Conservation (phyloP, 495 filamentous ascomycete genomes). For the Aspergillus cristatus region DNA sequence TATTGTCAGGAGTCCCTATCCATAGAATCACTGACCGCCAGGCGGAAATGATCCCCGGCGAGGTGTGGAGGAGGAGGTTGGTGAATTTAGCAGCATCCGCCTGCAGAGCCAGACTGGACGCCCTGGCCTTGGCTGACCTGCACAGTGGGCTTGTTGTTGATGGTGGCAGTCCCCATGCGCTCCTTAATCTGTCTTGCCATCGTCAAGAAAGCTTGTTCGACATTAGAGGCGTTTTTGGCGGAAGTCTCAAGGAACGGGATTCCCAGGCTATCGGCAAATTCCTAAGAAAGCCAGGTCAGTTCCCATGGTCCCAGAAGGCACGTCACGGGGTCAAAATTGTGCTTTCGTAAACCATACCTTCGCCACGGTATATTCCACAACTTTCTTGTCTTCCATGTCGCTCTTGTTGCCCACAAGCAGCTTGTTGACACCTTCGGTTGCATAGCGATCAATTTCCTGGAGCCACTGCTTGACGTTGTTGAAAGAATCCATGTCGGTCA, state of each 20-base stretch:
- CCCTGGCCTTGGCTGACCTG: slow-evolving; percentile 90
- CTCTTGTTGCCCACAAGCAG: slow-evolving; percentile 98
- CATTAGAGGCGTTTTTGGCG: slow-evolving; percentile 98
- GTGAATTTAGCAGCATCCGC: slow-evolving; percentile 82
- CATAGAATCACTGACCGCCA: no score
- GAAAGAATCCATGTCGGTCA: slow-evolving; percentile 99
- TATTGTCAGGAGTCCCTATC: no score
- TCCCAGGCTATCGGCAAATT: slow-evolving; percentile 97
- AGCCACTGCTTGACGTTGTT: slow-evolving; percentile 99
- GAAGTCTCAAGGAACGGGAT: slow-evolving; percentile 99
- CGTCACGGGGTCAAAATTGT: slow-evolving; percentile 6
- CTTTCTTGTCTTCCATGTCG: slow-evolving; percentile 99
- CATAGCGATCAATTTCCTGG: slow-evolving; percentile 98
- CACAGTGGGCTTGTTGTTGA: slow-evolving; percentile 97
- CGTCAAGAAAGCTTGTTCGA: slow-evolving; percentile 98
- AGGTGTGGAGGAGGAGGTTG: slow-evolving; percentile 17
- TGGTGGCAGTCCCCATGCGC: slow-evolving; percentile 93
- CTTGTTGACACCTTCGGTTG: slow-evolving; percentile 98
- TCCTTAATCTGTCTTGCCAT: slow-evolving; percentile 99
- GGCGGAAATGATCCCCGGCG: no score
- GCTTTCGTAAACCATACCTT: slow-evolving; percentile 55
- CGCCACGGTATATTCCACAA: slow-evolving; percentile 97
- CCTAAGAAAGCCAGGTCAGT: slow-evolving; percentile 43
- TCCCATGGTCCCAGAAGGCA: not conserved
- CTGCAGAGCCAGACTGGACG: slow-evolving; percentile 80